These are phyloP conservation scores for Triticum dicoccoides DNA, from an alignment of 176 grass and related monocot species.

Conservation along the genomic window DNA sequence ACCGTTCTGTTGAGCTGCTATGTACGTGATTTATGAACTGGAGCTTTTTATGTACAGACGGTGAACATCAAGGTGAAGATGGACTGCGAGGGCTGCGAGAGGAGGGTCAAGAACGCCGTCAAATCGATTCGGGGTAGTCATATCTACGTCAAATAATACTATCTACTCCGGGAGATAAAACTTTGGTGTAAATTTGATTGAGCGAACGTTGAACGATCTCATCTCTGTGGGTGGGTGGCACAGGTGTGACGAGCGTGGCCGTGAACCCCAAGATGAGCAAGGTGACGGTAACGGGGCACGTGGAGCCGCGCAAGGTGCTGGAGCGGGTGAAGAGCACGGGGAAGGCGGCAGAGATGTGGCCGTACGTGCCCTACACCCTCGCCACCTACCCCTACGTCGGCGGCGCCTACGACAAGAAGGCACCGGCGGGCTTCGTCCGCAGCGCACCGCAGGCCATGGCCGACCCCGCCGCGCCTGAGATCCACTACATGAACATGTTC, in stretches of 20 bases:
- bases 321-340: slow-evolving; percentile 57
- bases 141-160: not conserved
- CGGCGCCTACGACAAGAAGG: slow-evolving; percentile 90
- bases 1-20: not conserved
- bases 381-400: slow-evolving; percentile 68
- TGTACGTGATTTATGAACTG: not conserved
- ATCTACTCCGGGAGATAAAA: not conserved
- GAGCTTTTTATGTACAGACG: slow-evolving; percentile 36
- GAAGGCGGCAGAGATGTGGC: slow-evolving; percentile 76
- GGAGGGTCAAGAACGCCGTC: slow-evolving; percentile 67
- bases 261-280: slow-evolving; percentile 75
- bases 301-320: slow-evolving; percentile 73
- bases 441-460: slow-evolving; percentile 56
- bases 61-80: slow-evolving; percentile 87
- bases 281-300: slow-evolving; percentile 66
- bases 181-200: not conserved
- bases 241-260: slow-evolving; percentile 56
- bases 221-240: not conserved
- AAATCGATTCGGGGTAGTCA: slow-evolving; percentile 48
- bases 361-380: slow-evolving; percentile 62
- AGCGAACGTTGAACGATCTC: not conserved
- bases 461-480: slow-evolving; percentile 46
- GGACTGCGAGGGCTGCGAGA: slow-evolving; percentile 86
- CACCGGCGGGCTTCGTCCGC: slow-evolving; percentile 59
- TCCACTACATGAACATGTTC: slow-evolving; percentile 55